phyloP scores from a whole-genome alignment of 2,329 filamentous ascomycete genomes.

The Fusarium scirpi region DNA sequence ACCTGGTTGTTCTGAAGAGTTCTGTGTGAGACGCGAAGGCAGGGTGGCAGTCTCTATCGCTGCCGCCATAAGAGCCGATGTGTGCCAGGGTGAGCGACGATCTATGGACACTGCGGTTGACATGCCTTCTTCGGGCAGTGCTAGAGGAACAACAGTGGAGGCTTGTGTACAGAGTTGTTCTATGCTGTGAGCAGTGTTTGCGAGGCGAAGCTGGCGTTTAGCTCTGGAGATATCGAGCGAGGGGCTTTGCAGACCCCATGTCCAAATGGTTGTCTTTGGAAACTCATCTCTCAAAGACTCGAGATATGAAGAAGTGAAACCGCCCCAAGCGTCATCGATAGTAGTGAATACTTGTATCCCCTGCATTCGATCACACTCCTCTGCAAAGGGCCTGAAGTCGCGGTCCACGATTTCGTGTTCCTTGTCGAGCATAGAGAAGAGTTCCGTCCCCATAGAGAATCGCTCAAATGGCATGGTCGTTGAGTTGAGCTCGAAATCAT shows the following conservation, averaged over 20 bases:
- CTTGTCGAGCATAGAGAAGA: conserved; percentile 78
- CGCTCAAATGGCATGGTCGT: conserved; percentile 88
- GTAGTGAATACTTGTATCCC: conserved; percentile 82
- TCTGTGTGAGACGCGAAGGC: conserved; percentile 74
- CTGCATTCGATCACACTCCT: conserved; percentile 94
- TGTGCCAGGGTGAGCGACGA: conserved; percentile 78
- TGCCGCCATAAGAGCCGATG: conserved; percentile 78
- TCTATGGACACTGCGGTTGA: conserved; percentile 72
- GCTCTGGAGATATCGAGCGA: conserved; percentile 66
- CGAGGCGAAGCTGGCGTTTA: conserved; percentile 66
- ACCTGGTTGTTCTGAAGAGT: conserved; percentile 53
- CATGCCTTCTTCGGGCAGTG: conserved; percentile 68
- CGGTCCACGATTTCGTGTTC: conserved; percentile 90
- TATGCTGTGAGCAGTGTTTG: conserved; percentile 80
- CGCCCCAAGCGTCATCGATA: conserved; percentile 84
- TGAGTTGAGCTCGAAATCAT: conserved; percentile 87
- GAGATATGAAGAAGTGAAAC: conserved; percentile 78
- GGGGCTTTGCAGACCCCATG: conserved; percentile 82
- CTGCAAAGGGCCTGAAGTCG: conserved; percentile 88
- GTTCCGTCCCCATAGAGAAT: conserved; percentile 83
- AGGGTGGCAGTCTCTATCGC: conserved; percentile 84
- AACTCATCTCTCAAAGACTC: conserved; percentile 90
- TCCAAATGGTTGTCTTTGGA: conserved; percentile 86
- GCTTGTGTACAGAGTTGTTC: conserved; percentile 76
- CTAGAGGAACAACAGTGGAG: conserved; percentile 82